Evolutionary conservation across 129 eudicot species (phyloP).

Genomic region (Rutidosis leptorrhynchoides): DNA sequence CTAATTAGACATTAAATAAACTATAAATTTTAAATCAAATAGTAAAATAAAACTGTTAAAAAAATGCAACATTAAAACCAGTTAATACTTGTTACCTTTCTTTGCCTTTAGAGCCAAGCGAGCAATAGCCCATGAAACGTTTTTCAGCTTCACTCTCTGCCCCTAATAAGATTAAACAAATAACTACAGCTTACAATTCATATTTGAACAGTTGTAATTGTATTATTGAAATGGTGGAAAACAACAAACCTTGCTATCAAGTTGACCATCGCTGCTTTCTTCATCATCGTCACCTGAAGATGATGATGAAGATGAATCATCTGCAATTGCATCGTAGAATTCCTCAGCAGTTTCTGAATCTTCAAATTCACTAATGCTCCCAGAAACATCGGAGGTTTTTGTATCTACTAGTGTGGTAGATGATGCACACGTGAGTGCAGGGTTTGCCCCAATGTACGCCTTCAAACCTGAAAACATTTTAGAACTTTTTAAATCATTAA

Average conservation of each 20-base stretch:
- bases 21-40: conserved; percentile 1
- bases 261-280: conserved; percentile 54
- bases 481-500: background rate
- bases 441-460: conserved; percentile 91
- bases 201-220: conserved; percentile 9
- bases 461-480: conserved; percentile 56
- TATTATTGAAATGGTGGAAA: background rate
- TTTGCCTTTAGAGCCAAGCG: conserved; percentile 45
- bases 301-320: conserved; percentile 58
- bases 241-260: conserved; percentile 50
- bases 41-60: background rate
- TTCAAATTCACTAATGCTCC: conserved; percentile 49
- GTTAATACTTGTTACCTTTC: conserved; percentile 44
- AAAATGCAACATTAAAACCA: background rate
- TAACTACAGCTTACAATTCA: conserved; percentile 7
- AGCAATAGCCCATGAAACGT: conserved; percentile 77
- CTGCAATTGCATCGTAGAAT: conserved; percentile 78
- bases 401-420: conserved; percentile 47
- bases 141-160: conserved; percentile 70
- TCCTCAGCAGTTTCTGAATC: conserved; percentile 60
- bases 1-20: conserved; percentile 24
- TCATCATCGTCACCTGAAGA: conserved; percentile 56
- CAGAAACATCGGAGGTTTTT: conserved; percentile 51
- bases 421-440: conserved; percentile 50
- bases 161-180: conserved; percentile 42